Base-by-base conservation (phyloP, 2,329 filamentous ascomycete species). In the Calonectria pseudoreteaudii region DNA sequence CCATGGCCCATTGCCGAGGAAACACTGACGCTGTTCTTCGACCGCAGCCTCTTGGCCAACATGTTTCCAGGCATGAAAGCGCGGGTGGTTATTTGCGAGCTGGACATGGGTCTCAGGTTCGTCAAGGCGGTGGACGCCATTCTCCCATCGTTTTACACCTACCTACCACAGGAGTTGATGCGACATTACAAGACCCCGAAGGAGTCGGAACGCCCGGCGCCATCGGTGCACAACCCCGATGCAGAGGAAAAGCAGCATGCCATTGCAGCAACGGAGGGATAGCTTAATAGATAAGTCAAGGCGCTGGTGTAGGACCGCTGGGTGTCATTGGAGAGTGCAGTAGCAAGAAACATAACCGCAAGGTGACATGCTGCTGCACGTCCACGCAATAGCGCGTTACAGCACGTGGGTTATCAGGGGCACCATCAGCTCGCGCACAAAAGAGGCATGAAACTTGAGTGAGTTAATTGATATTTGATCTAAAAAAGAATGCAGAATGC, bases 131-230 rank as follows among this genome's bases (percentile, higher is more conserved):
- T 93, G 20, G 81, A 85, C 34, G 87, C 87, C 0, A 81, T 93
- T 14, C 89, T 90, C 71, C 91, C 91, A 4, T 90, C 89, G 0
- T 94, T 94, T 80, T 91, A 94, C 80, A 89, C 87, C 0, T 91
- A 91, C 71, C 85, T 95, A 31, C 89, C 90, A 0, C 94, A 96
- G 81, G 90, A 93, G 77, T 85, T 94, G 76, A 94, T 96, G 92
- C 79, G 87, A 28, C 83, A 87, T 23, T 95, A 90, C 88, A 94
- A 92, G 82, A 84, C 89, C 30, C 92, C 93, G 0, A 80, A 81
- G 3, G 78, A 78, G 0, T 86, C 86, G 34, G 83, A 87, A 18
- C 86, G 89, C 0, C 86, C 87, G 4, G 84, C 86, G 2, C 87
- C 86, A 4, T 90, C 87, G 1, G 83, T 87, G 3, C 78, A 86